These are phyloP conservation scores for Capniomyces stellatus DNA, from an alignment of 371 early-diverging fungal species.

Conservation along the genomic window DNA sequence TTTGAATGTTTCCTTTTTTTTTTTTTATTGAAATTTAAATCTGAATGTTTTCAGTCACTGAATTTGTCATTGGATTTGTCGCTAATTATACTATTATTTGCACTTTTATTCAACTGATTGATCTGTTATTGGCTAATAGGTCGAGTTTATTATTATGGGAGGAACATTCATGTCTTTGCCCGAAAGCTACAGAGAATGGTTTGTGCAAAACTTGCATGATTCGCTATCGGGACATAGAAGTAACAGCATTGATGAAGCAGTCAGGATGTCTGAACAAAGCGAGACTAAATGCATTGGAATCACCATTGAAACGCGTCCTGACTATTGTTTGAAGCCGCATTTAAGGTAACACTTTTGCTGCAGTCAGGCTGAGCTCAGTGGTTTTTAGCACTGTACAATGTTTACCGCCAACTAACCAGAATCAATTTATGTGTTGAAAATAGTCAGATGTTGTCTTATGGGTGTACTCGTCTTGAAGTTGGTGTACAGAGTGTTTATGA, in stretches of 20 bases:
- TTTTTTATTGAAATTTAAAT: too few relatives aligned
- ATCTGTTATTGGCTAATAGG: too few relatives aligned
- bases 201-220: conserved; percentile 95
- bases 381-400: too few relatives aligned
- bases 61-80: too few relatives aligned
- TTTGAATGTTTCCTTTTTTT: too few relatives aligned
- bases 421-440: too few relatives aligned
- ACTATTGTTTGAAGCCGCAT: conserved; percentile 97
- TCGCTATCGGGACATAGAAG: conserved; percentile 89
- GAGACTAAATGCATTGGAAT: conserved; percentile 98
- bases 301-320: conserved; percentile 99
- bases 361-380: too few relatives aligned
- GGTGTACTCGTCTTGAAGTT: conserved; percentile 98
- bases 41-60: too few relatives aligned
- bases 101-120: too few relatives aligned
- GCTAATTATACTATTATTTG: too few relatives aligned
- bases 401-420: too few relatives aligned
- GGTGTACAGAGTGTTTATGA: conserved; percentile 99
- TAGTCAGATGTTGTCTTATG: conserved; percentile 98
- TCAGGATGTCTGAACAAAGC: conserved; percentile 88
- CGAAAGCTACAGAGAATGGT: conserved; percentile 94
- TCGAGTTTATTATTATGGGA: conserved; percentile 86
- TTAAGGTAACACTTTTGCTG: too few relatives aligned
- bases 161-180: conserved; percentile 99
- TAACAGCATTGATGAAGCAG: conserved; percentile 92